Base-by-base conservation (phyloP, 352 stramenopile genomes). In the Pythium aristosporum region DNA sequence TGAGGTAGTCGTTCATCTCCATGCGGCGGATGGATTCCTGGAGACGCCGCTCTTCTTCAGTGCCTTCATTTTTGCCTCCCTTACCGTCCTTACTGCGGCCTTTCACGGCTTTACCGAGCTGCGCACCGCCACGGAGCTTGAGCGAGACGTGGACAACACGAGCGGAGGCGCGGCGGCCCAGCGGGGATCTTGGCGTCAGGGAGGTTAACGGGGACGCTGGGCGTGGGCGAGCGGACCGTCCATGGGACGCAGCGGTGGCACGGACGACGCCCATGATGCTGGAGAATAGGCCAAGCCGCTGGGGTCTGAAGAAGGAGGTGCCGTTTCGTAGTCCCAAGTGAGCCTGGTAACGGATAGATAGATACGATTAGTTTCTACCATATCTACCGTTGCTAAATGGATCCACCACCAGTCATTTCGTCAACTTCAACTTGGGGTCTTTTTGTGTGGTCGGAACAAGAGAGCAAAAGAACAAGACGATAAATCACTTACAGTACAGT, bases 1-100 rank as follows among this genome's bases (percentile, higher is more conserved):
- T 93, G 73, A 91, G 71, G 68, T 89, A 91, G 69, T 93, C 84
- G 72, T 82, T 89, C 85, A 91, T 93, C 69, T 93, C 80, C 75
- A 93, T 88, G 23, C 82, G 80, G 12, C 78, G 82, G 48, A 93
- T 91, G 28, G 82, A 89, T 25, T 93, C 85, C 48, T 89, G 80
- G 53, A 93, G 73, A 49, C 80, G 72, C 49, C 72, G 66, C 57
- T 93, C 85, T 43, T 93, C 85, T 32, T 91, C 82, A 11, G 80
- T 89, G 52, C 72, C 63, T 53, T 87, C 69, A 37, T 91, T 79
- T 51, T 85, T 83, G 62, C 88, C 89, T 47, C 78, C 77, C 41
- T 80, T 82, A 58, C 72, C 74, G 56, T 91, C 82, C 52, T 93
- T 93, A 65, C 79, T 91, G 21, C 79, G 76, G 18, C 84, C 84